phyloP scores from a whole-genome alignment of 768 basidiomycete species.

The Ramaria rubella region DNA sequence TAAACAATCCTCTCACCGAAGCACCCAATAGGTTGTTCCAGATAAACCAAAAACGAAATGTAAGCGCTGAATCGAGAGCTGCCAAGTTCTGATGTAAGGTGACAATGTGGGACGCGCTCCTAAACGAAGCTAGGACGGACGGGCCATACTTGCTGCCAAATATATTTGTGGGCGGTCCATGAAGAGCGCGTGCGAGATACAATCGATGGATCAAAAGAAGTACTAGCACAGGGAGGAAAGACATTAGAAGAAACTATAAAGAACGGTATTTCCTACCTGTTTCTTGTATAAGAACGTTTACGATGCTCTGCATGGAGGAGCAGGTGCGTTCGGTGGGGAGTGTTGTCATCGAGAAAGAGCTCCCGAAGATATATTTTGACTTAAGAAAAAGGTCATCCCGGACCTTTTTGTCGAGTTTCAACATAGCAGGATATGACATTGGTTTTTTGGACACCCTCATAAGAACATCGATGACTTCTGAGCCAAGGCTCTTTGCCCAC shows the following conservation, averaged over 20 bases:
- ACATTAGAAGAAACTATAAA: not conserved
- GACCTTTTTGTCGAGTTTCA: conserved; percentile 45
- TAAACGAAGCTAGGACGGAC: conserved; percentile 66
- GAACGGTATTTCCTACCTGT: not conserved
- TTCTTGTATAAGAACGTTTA: not conserved
- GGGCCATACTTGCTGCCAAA: conserved; percentile 42
- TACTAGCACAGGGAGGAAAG: not conserved
- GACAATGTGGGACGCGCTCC: conserved; percentile 62
- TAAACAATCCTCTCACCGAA: not conserved
- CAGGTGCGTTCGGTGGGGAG: not conserved
- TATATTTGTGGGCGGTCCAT: not conserved
- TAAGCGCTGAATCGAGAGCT: not conserved
- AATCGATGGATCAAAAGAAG: not conserved
- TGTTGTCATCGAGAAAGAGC: not conserved
- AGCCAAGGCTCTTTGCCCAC: not conserved
- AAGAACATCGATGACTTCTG: not conserved
- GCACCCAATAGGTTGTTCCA: not conserved
- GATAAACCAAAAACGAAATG: not conserved
- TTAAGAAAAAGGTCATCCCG: conserved; percentile 20
- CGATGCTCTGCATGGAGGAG: not conserved
- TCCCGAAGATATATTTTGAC: not conserved
- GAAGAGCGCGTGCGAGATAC: not conserved
- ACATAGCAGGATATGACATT: conserved; percentile 37
- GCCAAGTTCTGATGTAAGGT: conserved; percentile 10
- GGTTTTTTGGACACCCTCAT: conserved; percentile 21